Evolutionary conservation across 2,329 filamentous ascomycete species (phyloP), one percentile per base, ranked within the genome.

Genomic region (Trichoderma oligosporum): DNA sequence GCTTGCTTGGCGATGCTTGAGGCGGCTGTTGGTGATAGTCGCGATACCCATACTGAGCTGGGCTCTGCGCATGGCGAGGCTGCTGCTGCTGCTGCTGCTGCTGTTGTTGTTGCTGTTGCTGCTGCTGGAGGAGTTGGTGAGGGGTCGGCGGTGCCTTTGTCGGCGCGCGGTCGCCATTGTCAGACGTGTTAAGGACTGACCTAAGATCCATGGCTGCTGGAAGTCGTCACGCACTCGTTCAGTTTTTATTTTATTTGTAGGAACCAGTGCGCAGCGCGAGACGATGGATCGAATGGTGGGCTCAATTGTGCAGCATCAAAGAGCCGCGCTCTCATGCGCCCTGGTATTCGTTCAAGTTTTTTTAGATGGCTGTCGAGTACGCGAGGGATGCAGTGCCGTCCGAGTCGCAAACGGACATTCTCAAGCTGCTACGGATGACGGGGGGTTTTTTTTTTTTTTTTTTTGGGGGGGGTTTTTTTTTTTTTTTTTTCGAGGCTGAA

Each of bases 161-260:
- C 49, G 70, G 68, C 44, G 67, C 66, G 61, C 71, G 68, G 49
- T 73, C 76, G 63, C 72, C 76, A 58, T 71, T 71, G 60, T 80
- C 81, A 33, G 78, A 74, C 20, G 76, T 73, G 68, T 83, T 84
- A 46, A 84, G 70, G 64, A 85, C 79, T 14, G 76, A 76, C 61
- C 74, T 71, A 57, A 83, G 74, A 73, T 82, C 79, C 80, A 83
- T 78, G 55, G 57, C 67, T 41, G 27, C 45, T 31, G 27, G 39
- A 24, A 31, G 53, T 41, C 33, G 44, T 59, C 46, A 41, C 38
- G 39, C 44, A 29, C 22, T 46, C 36, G 45, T 56, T 33, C 41
- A 29, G n/a, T n/a, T 39, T 42, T 31, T 56, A 38, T 46, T 44
- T 16, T 33, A 22, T 31, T 18, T 31, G 31, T n/a, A 12, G 42